A percentile compares a stretch with the other conserved stretches of the same genome.
These are phyloP conservation scores for Karstenula rhodostoma DNA, from an alignment of 2,329 filamentous ascomycete species.

Conservation along the genomic window DNA sequence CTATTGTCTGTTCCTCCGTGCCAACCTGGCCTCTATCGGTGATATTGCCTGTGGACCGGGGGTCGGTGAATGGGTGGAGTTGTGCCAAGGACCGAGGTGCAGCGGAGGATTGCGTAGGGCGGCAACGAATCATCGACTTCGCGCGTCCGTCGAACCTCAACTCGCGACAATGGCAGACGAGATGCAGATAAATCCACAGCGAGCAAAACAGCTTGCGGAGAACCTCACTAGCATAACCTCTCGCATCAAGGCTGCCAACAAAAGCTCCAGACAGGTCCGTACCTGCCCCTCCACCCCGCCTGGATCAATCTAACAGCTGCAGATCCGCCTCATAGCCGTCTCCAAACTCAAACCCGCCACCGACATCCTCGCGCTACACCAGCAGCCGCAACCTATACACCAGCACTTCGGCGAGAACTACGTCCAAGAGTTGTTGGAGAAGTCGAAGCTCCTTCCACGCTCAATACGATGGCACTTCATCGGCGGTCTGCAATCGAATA, in stretches of 20 bases:
- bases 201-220: conserved; percentile 56
- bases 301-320: conserved; percentile 10
- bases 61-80: neutral
- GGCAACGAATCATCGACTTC: conserved; percentile 17
- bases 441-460: conserved; percentile 78
- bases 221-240: conserved; percentile 54
- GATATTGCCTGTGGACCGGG: neutral
- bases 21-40: neutral
- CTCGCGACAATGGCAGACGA: conserved; percentile 42
- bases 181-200: conserved; percentile 53
- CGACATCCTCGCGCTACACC: conserved; percentile 86
- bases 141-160: conserved; percentile 15
- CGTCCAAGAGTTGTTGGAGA: conserved; percentile 79
- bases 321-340: conserved; percentile 90
- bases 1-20: neutral
- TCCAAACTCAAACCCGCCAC: conserved; percentile 95
- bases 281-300: neutral
- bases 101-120: neutral
- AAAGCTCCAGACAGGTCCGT: conserved; percentile 40
- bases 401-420: conserved; percentile 97
- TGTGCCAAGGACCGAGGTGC: neutral
- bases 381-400: conserved; percentile 59
- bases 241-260: conserved; percentile 52
- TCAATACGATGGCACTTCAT: conserved; percentile 96
- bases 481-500: conserved; percentile 90